Base-by-base conservation (phyloP, 164 flowering plant genomes). In the Santalum album region DNA sequence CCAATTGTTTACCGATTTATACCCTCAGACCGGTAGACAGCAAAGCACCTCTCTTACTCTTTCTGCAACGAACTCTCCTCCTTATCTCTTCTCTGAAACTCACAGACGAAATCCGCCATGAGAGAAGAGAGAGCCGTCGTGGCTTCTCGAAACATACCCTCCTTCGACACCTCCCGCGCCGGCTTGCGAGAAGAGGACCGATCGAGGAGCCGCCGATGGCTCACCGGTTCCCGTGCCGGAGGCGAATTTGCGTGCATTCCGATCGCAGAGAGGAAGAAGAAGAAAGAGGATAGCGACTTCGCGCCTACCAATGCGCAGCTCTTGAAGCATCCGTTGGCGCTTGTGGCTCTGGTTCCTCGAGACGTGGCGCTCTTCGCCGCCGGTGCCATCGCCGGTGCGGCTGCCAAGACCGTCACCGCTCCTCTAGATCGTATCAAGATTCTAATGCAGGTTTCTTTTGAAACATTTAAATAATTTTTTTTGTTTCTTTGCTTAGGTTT, bases 361-460 rank as follows among this genome's bases (percentile, higher is more conserved):
- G 96, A 87, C 9, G 87, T 67, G 6, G 75, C 96, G 26, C 80
- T 92, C 25, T 92, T 89, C 53, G 74, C 72, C 4, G 94, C 96
- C 22, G 95, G 96, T 1, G 96, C 96, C 1, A n/a, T 80, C 17
- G 90, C 95, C 17, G 94, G 95, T 1, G 97, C 83, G 51, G 90
- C 92, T 19, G 92, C 97, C 10, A 87, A 90, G 65, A 72, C 86
- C 52, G 53, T 85, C 65, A 90, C 91, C 23, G 96, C 97, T 22
- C 96, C 94, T 54, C 87, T 90, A 17, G 96, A 90, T 66, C 84
- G 97, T 17, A 64, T 81, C 62, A 90, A 90, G 76, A 78, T 90
- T 49, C 91, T 90, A 56, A 84, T 84, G 92, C 95, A 88, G 94
- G 92, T 83, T 12, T 7, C 22, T 36, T 11, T 10, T 35, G 15